Evolutionary conservation across 139 green algal genomes (phyloP).

Genomic region (Gonium pectorale): DNA sequence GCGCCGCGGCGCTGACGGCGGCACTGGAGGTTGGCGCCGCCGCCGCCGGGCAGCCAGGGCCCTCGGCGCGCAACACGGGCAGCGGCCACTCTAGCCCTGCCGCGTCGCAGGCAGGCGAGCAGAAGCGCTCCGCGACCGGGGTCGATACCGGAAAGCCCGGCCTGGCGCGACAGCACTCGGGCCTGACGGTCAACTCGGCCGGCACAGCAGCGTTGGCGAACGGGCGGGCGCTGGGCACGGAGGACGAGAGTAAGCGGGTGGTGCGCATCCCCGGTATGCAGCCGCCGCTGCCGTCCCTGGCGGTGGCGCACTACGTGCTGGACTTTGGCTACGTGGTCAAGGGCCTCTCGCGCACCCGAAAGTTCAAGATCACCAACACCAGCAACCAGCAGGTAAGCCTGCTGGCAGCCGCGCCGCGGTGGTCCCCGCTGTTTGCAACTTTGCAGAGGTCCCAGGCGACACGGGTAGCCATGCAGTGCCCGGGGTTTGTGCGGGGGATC

Average conservation of each 20-base stretch:
- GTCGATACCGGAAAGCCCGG: no score
- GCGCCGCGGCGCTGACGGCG: background rate
- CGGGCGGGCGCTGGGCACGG: background rate
- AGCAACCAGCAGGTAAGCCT: slow-evolving; percentile 64
- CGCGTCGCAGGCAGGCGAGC: background rate
- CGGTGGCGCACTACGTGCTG: slow-evolving; percentile 72
- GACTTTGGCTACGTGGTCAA: slow-evolving; percentile 87
- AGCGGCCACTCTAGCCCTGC: background rate
- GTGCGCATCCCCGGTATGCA: background rate
- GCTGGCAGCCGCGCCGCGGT: no score
- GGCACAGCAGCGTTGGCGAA: background rate
- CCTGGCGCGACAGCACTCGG: no score
- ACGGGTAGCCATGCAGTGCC: no score
- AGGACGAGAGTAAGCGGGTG: background rate
- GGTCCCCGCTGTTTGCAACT: no score
- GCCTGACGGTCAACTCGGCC: background rate
- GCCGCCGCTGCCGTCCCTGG: slow-evolving; percentile 45
- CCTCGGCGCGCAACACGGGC: background rate
- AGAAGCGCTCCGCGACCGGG: no score
- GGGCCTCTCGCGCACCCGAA: slow-evolving; percentile 62
- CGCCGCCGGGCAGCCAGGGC: slow-evolving; percentile 4
- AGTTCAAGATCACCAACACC: slow-evolving; percentile 80
- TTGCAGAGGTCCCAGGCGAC: no score
- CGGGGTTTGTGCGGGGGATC: no score
- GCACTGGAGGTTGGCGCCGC: background rate